phyloP scores from a whole-genome alignment of 768 basidiomycete species.

The Lentinula edodes region DNA sequence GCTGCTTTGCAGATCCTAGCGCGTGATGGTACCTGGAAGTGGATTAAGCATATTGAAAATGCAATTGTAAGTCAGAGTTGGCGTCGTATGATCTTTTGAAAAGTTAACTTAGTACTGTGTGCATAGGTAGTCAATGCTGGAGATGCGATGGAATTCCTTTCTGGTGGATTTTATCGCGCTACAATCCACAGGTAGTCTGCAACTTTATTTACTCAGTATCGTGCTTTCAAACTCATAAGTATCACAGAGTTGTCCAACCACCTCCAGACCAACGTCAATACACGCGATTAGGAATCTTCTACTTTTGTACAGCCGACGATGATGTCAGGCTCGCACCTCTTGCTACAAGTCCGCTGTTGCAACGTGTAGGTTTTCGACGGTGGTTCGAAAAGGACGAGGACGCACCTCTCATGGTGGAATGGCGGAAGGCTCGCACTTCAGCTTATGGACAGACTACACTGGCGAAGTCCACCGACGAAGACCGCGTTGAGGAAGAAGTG shows the following conservation, averaged over 20 bases:
- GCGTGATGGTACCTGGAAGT: conserved; percentile 35
- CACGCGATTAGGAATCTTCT: conserved; percentile 41
- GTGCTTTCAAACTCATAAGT: not conserved
- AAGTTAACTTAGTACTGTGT: not conserved
- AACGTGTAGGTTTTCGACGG: conserved; percentile 25
- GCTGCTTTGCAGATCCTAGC: conserved; percentile 39
- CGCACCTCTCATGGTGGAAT: conserved; percentile 36
- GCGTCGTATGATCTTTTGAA: not conserved
- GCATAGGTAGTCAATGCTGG: conserved; percentile 39
- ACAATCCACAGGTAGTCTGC: conserved; percentile 6
- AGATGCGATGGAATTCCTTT: conserved; percentile 33
- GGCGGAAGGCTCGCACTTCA: conserved; percentile 32
- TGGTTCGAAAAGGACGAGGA: conserved; percentile 25
- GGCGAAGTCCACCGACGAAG: conserved; percentile 1
- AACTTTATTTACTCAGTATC: not conserved
- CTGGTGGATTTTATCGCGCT: conserved; percentile 8
- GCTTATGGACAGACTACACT: conserved; percentile 29
- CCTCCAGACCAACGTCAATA: conserved; percentile 38
- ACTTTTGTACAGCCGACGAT: conserved; percentile 40
- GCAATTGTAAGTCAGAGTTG: conserved; percentile 26
- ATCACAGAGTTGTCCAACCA: conserved; percentile 36
- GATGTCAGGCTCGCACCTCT: conserved; percentile 35
- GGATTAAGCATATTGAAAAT: conserved; percentile 42
- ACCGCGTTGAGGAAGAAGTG: conserved; percentile 33
- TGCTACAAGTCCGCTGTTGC: conserved; percentile 35